Evolutionary conservation across 139 green algal genomes (phyloP).

Genomic region (Penium margaritaceum): DNA sequence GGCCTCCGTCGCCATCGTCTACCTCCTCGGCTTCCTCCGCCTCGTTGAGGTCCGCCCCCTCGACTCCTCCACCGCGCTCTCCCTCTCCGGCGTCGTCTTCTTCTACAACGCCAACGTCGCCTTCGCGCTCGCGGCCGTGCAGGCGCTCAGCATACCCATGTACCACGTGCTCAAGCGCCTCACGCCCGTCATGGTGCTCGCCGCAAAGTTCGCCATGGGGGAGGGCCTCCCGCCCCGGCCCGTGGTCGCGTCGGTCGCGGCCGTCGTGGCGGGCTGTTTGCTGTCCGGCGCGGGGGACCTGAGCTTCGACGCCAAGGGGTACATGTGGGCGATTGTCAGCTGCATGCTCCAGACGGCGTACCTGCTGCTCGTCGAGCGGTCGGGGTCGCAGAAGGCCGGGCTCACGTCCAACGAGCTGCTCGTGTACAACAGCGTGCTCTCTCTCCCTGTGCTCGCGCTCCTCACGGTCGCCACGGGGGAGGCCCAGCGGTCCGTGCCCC

Average conservation of each 20-base stretch:
- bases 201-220: constrained; percentile 22
- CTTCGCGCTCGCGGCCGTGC: constrained; percentile 43
- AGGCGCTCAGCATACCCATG: constrained; percentile 46
- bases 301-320: constrained; percentile 60
- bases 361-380: constrained; percentile 66
- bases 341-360: constrained; percentile 50
- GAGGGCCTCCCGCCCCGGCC: constrained; percentile 6
- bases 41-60: constrained; percentile 20
- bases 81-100: constrained; percentile 34
- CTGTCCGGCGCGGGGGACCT: constrained; percentile 54
- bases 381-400: constrained; percentile 43
- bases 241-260: constrained; percentile 19
- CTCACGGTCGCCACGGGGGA: constrained; percentile 54
- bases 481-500: constrained; percentile 9
- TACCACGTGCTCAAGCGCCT: constrained; percentile 44
- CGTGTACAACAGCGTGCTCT: constrained; percentile 64
- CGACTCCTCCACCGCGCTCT: background rate
- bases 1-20: constrained; percentile 29
- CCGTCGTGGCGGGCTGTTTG: constrained; percentile 42
- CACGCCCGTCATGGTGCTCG: constrained; percentile 39
- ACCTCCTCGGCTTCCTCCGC: constrained; percentile 3
- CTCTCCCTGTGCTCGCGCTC: constrained; percentile 53
- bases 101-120: constrained; percentile 56
- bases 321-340: constrained; percentile 56
- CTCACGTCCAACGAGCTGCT: constrained; percentile 55